Evolutionary conservation across 139 green algal species (phyloP).

Genomic region (Volvox reticuliferus): DNA sequence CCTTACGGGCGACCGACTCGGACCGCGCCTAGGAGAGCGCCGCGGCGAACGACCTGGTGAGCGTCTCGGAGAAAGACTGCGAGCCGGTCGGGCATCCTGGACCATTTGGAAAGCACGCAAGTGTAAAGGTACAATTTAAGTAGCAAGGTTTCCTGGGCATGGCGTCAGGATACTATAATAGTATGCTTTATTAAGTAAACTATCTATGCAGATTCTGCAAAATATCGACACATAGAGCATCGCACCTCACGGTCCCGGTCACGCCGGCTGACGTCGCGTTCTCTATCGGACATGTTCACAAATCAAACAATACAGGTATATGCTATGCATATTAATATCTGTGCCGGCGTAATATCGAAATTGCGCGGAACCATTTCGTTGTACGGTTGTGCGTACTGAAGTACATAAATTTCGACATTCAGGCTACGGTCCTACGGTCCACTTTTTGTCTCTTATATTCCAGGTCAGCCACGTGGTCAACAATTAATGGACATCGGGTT

Average conservation of each 20-base stretch:
- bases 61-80: not conserved
- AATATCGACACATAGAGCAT: not conserved
- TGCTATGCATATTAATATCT: no score
- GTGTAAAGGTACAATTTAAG: not conserved
- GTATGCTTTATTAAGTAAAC: not conserved
- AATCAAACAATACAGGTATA: not conserved
- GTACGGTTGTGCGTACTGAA: no score
- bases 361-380: no score
- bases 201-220: not conserved
- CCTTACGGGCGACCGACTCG: not conserved
- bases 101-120: not conserved
- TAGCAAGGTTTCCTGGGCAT: no score
- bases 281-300: slow-evolving; percentile 16
- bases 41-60: not conserved
- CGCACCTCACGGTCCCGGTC: slow-evolving; percentile 24
- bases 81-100: not conserved
- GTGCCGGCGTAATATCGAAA: no score
- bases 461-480: no score
- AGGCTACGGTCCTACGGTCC: no score
- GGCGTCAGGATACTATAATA: no score
- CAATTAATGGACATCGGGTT: no score
- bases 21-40: not conserved
- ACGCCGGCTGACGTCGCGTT: not conserved
- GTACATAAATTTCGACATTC: no score
- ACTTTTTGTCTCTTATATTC: no score